Conservation (phyloP, 2,329 filamentous ascomycete genomes). For the Hortaea sp. region DNA sequence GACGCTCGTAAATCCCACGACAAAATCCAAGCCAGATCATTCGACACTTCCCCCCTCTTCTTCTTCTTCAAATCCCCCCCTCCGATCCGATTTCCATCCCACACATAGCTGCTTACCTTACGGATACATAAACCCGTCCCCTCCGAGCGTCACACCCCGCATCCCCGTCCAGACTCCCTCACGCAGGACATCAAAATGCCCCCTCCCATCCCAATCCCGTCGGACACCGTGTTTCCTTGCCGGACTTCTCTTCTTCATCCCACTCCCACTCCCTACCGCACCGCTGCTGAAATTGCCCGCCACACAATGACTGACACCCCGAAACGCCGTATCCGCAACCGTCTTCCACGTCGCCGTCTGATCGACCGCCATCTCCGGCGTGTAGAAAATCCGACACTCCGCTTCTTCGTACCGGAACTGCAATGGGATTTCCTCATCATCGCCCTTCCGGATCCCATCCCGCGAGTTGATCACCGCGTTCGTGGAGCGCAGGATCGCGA, state of each 20-base stretch:
- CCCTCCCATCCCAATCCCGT: constrained; percentile 12
- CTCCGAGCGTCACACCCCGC: constrained; percentile 9
- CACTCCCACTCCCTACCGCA: neutral
- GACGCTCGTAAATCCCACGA: too few species aligned
- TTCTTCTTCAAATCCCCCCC: too few species aligned
- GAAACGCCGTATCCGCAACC: constrained; percentile 24
- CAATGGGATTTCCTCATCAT: constrained; percentile 33
- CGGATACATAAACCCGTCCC: constrained; percentile 11
- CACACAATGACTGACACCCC: constrained; percentile 20
- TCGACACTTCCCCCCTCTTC: too few species aligned
- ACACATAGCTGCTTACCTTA: neutral
- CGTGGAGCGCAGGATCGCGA: constrained; percentile 15
- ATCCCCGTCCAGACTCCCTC: constrained; percentile 15
- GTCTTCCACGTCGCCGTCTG: constrained; percentile 39
- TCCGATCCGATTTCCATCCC: too few species aligned
- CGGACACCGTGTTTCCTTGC: constrained; percentile 9
- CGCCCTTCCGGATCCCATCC: constrained; percentile 23
- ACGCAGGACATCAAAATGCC: constrained; percentile 10
- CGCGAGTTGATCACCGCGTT: constrained; percentile 19
- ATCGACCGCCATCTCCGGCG: constrained; percentile 39
- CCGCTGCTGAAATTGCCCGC: constrained; percentile 16
- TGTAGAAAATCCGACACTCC: constrained; percentile 45
- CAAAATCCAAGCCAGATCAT: too few species aligned
- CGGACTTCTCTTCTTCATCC: constrained; percentile 2
- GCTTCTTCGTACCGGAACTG: constrained; percentile 41